Evolutionary conservation across 1,284 basidiomycete genomes (phyloP), one percentile per base, ranked within the genome.

Genomic region (Hemileia vastatrix): DNA sequence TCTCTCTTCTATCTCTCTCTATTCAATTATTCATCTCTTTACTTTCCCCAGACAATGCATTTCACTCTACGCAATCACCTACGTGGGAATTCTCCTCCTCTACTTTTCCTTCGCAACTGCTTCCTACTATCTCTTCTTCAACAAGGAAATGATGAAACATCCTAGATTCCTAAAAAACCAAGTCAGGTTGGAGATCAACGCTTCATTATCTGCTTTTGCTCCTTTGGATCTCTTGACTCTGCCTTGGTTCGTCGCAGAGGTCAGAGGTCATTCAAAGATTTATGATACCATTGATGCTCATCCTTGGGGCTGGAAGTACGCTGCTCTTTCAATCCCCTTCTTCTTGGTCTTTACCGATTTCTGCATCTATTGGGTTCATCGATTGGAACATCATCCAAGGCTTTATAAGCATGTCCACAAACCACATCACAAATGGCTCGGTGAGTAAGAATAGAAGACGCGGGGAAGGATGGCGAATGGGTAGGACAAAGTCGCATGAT

Each of bases 391-490:
- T 76, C 81, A 88, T 67, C 94, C 93, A 0, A 65, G 81, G 23
- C 74, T 95, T 64, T 98, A 98, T 82, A 97, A 94, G 77, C 80
- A 82, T 70, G 71, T 96, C 55, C 93, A 95, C 78, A 74, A 74
- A 77, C 90, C 93, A 0, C 94, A 98, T 77, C 94, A 98, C 82
- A 95, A 90, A 78, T 98, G 95, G 95, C 81, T 97, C 69, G n/a
- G n/a, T n/a, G n/a, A n/a, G n/a, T n/a, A n/a, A n/a, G n/a, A n/a
- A n/a, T n/a, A n/a, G n/a, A 72, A 72, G 77, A 91, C 93, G 0
- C 94, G 97, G 77, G 94, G 97, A 82, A 95, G 90, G 78, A 98
- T 94, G 94, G 81, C 97, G 69, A n/a, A n/a, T n/a, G n/a, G n/a
- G n/a, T n/a, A n/a, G n/a, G n/a, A n/a, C n/a, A n/a, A n/a, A n/a